A percentile compares a stretch with the other conserved stretches of the same genome.
Evolutionary conservation across 805 yeast species (phyloP).

Genomic region (Huiozyma naganishii): DNA sequence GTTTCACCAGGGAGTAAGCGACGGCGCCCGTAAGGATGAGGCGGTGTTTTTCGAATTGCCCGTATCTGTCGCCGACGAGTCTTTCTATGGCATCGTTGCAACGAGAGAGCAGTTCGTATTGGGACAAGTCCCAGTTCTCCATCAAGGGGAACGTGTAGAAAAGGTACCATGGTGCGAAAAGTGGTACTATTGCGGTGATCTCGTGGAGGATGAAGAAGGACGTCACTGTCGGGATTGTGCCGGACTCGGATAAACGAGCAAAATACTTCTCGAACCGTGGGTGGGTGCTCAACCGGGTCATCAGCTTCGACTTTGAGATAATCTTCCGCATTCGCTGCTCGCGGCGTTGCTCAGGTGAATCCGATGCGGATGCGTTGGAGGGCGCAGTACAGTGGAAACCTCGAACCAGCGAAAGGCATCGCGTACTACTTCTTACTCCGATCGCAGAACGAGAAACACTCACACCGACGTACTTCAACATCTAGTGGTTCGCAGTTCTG

Average conservation of each 20-base stretch:
- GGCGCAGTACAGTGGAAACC: no score
- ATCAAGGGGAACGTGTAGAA: constrained; percentile 43
- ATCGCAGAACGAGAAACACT: no score
- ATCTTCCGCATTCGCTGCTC: constrained; percentile 3
- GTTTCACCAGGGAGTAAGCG: constrained; percentile 59
- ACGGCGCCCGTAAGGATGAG: constrained; percentile 63
- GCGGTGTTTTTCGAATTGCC: constrained; percentile 36
- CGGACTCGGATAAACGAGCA: constrained; percentile 20
- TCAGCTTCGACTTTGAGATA: constrained; percentile 17
- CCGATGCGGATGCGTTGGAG: no score
- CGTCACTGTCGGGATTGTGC: constrained; percentile 31
- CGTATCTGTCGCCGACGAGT: constrained; percentile 32
- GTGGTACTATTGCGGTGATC: constrained; percentile 61
- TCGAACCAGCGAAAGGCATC: no score
- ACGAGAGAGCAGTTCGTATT: constrained; percentile 35
- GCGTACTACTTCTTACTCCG: no score
- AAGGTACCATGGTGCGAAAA: constrained; percentile 55
- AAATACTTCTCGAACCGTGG: constrained; percentile 22
- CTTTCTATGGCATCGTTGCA: constrained; percentile 50
- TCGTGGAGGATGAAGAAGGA: constrained; percentile 65
- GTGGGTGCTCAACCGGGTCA: constrained; percentile 17
- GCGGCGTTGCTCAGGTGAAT: no score
- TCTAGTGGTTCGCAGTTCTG: no score
- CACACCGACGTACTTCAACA: no score
- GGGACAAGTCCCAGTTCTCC: constrained; percentile 11